phyloP scores from a whole-genome alignment of 305 asterid species.

The Solanum hybrid region DNA sequence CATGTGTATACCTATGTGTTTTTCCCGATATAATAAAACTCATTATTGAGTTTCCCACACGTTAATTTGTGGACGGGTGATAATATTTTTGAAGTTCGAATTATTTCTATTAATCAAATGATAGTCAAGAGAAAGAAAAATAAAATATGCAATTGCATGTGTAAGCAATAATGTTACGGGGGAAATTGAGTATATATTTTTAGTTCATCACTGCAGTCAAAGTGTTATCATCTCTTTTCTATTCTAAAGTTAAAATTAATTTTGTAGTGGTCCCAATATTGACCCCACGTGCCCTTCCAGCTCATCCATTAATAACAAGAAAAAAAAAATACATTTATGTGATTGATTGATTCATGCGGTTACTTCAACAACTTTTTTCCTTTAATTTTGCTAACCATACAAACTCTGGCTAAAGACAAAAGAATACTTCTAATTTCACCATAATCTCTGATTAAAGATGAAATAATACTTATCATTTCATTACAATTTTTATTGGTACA shows the following conservation, averaged over 20 bases:
- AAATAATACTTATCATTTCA: too few species aligned
- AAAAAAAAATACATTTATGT: not conserved
- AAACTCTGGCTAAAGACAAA: too few species aligned
- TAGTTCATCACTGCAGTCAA: not conserved
- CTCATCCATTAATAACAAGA: not conserved
- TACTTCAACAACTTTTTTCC: not conserved
- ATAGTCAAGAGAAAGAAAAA: not conserved
- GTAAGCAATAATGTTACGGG: constrained; percentile 1
- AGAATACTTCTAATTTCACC: too few species aligned
- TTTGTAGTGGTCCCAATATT: constrained; percentile 1
- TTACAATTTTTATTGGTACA: too few species aligned
- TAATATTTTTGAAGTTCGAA: not conserved
- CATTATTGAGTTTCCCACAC: not conserved
- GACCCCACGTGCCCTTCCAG: constrained; percentile 6
- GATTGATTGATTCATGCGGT: constrained; percentile 1
- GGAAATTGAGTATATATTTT: too few species aligned
- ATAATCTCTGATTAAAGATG: too few species aligned
- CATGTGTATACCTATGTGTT: not conserved
- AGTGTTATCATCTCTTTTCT: not conserved
- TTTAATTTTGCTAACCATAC: not conserved
- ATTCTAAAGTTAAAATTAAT: not conserved
- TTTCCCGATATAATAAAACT: not conserved
- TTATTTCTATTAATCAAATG: not conserved
- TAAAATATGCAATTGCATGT: constrained; percentile 11
- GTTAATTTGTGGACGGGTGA: not conserved